Evolutionary conservation across 192 early-diverging fungal genomes (phyloP).

Genomic region (Coemansia sp.): DNA sequence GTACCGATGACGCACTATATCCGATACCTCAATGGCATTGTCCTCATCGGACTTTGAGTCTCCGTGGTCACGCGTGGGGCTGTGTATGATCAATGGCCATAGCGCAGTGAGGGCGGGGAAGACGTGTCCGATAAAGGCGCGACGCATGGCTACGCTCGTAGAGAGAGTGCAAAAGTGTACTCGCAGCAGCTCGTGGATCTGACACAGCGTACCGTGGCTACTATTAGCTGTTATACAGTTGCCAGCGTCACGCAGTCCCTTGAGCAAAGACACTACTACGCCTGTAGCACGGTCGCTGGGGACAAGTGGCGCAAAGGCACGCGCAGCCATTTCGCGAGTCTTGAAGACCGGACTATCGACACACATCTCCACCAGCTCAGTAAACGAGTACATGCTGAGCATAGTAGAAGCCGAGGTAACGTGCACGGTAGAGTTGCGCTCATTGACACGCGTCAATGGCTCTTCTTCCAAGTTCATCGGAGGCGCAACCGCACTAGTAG

Average conservation of each 20-base stretch:
- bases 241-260: conserved; percentile 56
- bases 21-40: conserved; percentile 34
- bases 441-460: conserved; percentile 46
- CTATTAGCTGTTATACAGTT: conserved; percentile 64
- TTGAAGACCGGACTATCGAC: conserved; percentile 59
- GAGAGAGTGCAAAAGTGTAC: conserved; percentile 59
- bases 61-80: conserved; percentile 29
- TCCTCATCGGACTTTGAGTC: not conserved
- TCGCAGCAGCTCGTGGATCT: conserved; percentile 71
- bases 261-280: conserved; percentile 58
- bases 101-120: conserved; percentile 49
- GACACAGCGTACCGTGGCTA: conserved; percentile 76
- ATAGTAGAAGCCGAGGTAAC: conserved; percentile 51
- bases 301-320: conserved; percentile 79
- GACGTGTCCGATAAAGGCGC: conserved; percentile 29
- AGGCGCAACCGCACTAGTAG: conserved; percentile 43
- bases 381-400: conserved; percentile 59
- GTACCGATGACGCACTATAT: conserved; percentile 58
- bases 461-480: conserved; percentile 56
- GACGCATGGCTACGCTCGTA: conserved; percentile 21
- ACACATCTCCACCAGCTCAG: conserved; percentile 55
- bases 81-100: conserved; percentile 37
- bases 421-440: conserved; percentile 57
- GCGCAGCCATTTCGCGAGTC: conserved; percentile 85
- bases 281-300: conserved; percentile 57